Evolutionary conservation across 2,329 filamentous ascomycete genomes (phyloP).

Genomic region (Fusarium sambucinum): DNA sequence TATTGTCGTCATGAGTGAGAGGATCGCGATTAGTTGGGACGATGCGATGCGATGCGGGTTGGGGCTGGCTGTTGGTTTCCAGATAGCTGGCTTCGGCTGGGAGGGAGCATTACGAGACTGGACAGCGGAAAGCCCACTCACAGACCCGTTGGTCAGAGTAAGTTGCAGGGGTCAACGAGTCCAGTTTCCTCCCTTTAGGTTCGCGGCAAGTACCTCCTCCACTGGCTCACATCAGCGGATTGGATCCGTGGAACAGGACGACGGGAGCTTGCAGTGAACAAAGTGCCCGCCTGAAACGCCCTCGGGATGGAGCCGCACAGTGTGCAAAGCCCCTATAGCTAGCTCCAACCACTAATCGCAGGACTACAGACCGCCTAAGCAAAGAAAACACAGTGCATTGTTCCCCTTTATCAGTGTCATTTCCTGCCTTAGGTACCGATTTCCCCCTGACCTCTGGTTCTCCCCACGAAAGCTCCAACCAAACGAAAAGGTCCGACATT

Average conservation of each 20-base stretch:
- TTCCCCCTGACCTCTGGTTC: conserved; percentile 37
- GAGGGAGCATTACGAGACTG: conserved; percentile 43
- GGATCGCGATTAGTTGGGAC: conserved; percentile 40
- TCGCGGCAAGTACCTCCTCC: conserved; percentile 9
- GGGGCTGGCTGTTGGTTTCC: conserved; percentile 39
- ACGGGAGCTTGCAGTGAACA: conserved; percentile 19
- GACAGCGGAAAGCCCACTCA: conserved; percentile 30
- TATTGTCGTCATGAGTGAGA: conserved; percentile 45
- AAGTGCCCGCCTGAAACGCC: conserved; percentile 9
- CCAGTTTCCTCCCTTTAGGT: conserved; percentile 5
- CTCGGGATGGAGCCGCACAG: conserved; percentile 38
- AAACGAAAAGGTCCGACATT: conserved; percentile 50
- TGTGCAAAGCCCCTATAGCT: conserved; percentile 9
- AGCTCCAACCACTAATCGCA: not conserved
- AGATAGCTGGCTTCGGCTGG: conserved; percentile 38
- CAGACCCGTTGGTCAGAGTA: conserved; percentile 11
- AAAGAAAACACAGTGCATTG: conserved; percentile 33
- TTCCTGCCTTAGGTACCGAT: conserved; percentile 44
- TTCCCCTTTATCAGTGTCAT: conserved; percentile 2
- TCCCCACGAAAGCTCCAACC: conserved; percentile 49
- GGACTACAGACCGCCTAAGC: not conserved
- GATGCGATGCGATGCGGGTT: conserved; percentile 27
- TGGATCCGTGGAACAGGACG: conserved; percentile 6
- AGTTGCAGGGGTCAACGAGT: conserved; percentile 17
- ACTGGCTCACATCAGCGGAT: conserved; percentile 6